Base-by-base conservation (phyloP, 208 protist species). In the Trypanosoma brucei region DNA sequence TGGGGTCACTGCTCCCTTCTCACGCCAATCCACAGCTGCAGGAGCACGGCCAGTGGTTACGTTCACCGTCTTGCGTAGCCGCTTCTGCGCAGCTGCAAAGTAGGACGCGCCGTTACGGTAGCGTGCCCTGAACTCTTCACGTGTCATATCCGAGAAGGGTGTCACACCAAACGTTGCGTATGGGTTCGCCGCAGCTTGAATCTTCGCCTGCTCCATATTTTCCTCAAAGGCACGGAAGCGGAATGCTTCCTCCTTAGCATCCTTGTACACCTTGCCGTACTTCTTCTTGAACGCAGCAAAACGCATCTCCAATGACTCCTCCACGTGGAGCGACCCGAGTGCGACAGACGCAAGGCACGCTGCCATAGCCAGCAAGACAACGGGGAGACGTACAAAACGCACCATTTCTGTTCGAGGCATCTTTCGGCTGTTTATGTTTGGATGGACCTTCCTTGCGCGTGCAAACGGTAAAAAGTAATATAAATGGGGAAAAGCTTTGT, bases 1-100 rank as follows among this genome's bases (percentile, higher is more conserved):
- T 8, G 63, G 70, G 3, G 91, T 93, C 57, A 98, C 92, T 13
- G 83, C 89, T 45, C 88, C 89, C 59, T 91, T 79, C 35, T 57
- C 13, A 34, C 86, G 79, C 95, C 92, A 97, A 78, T 98, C 91
- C 55, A 65, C 51, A 33, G 49, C 51, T n/a, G 48, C 61, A n/a
- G 61, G 61, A 11, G 63, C 48, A 11, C 2, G 36, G 8, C 57
- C 65, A 5, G 49, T 36, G 14, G 33, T 3, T 51, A 63, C 56
- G 35, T 60, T 5, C 65, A 59, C 56, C 42, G 37, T 6, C 53
- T 0, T 50, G 8, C 54, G 3, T 53, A 11, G 33, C 1, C 52
- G 52, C 59, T 65, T 30, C 64, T 64, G 60, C 45, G 70, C 59
- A 36, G 44, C 42, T 9, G 59, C 36, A 62, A 78, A 84, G 72